Evolutionary conservation across 148 eudicot genomes (phyloP), one percentile per base, ranked within the genome.

Genomic region (Silene latifolia): DNA sequence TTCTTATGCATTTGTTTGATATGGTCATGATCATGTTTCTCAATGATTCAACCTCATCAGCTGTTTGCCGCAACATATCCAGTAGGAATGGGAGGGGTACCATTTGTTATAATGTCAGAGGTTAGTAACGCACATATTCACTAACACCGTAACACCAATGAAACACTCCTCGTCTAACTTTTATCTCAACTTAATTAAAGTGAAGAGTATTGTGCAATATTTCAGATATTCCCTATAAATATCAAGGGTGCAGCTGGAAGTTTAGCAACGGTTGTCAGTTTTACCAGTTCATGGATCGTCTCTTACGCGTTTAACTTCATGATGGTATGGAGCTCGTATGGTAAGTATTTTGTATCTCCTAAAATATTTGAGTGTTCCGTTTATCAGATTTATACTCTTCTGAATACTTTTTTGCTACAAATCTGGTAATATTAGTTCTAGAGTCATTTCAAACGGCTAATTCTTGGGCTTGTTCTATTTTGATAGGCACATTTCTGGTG

Each of bases 41-140:
- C 7, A 63, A 24, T 29, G 25, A 48, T 46, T 44, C n/a, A 5
- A 10, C 19, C n/a, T 15, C 29, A 3, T 27, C 69, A 84, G 84
- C 61, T 80, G 11, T 82, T 25, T 71, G 72, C 80, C 15, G 80
- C 74, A 17, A 17, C 85, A 20, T 84, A 7, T 46, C 74, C 81
- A 10, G 51, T 84, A 12, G 87, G 85, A 27, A 69, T 84, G 76
- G 82, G 80, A 58, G 80, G 79, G 11, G 64, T 84, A 76, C 85
- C 85, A 18, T 79, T 24, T 65, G 67, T 84, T 46, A 79, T 84
- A 29, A 81, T 84, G 83, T 76, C 87, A 18, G 85, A 84, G 85
- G 87, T 84, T n/a, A 67, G 67, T 19, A 60, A 64, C 24, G 7
- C 57, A 8, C 70, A 35, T 47, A 67, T n/a, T 44, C 51, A 44